Base-by-base conservation (phyloP, 2,329 filamentous ascomycete genomes). In the Fonsecaea erecta region DNA sequence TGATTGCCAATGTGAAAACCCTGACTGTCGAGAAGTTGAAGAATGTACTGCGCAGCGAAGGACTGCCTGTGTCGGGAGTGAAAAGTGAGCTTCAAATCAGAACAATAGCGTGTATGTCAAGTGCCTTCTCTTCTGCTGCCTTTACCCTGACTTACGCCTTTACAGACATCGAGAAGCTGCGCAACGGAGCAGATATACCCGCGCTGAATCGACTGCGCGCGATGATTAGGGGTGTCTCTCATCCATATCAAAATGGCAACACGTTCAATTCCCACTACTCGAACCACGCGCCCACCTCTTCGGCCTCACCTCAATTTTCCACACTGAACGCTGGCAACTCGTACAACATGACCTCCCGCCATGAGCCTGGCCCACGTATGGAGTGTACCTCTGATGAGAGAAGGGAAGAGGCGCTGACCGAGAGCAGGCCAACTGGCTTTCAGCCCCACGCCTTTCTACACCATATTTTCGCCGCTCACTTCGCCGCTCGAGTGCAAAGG, bases 371-470 rank as follows among this genome's bases (percentile, higher is more conserved):
- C 34, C 28, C 64, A 3, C 57, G 69, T 71, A 64, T 58, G 68
- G 59, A 16, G 34, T n/a, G 26, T n/a, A 28, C 8, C 18, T 14
- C 32, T 54, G 7, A 12, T 54, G 7, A 12, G 34, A 32, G 26
- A n/a, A 11, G 40, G 60, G 51, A 54, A 54, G 35, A 21, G 48
- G 52, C 12, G 61, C 68, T 71, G 63, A 71, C 65, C 51, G 26
- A 30, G 52, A 67, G 34, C 68, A 82, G 81, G 77, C 62, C 77
- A 76, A 53, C 76, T 86, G 54, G 78, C 77, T 55, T 90, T 90
- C 80, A 94, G 91, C 73, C 77, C 87, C 3, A 97, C 92, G 73
- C 94, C 95, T 0, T 99, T 97, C 77, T 97, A 94, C 74, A 85
- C 86, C 11, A 82, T 94, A 34, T 75, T 88, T 52, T 82, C 86